Evolutionary conservation across 2,329 filamentous ascomycete genomes (phyloP), one percentile per base, ranked within the genome.

Genomic region (Alternaria dauci): DNA sequence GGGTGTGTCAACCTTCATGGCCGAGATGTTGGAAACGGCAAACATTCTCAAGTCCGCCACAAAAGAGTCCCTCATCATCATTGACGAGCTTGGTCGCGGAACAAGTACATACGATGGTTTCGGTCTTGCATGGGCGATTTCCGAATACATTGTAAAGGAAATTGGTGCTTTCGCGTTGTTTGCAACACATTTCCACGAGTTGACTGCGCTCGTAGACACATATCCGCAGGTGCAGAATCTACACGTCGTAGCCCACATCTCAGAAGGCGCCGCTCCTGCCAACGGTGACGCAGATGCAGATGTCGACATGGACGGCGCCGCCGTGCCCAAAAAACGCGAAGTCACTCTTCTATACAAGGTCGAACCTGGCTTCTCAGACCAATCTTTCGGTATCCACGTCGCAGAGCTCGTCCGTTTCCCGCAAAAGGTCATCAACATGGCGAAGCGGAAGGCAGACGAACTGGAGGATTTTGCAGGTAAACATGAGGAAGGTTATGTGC

Each of bases 41-140:
- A 98, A 98, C 77, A 99, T 99, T 67, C 89, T 99, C 74, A 98
- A 98, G 81, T 96, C 93, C 0, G 95, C 95, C 2, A 99, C 95
- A 0, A 88, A 91, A 32, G 95, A 99, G 76, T 97, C 93, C 5
- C 86, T 99, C 54, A 98, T 99, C 81, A 98, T 99, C 79, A 97
- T 99, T 70, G 96, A 99, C 78, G 95, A 99, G 78, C 88, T 99
- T 2, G 95, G 95, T 51, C 92, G 95, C 62, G 95, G 95, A 58
- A 99, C 95, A 0, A 97, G 93, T 63, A 99, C 96, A 0, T 99
- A 99, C 77, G 96, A 99, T 77, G 95, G 95, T 8, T 99, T 99
- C 72, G 95, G 96, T 38, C 87, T 99, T n/a, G 95, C 96, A 0
- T 99, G 95, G 95, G 95, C 95, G 52, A 99, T 99, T 63, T 96